A percentile compares a stretch with the other conserved stretches of the same genome.
phyloP scores from a whole-genome alignment of 306 rosid genomes.

The Cyclanthera cordifolia region DNA sequence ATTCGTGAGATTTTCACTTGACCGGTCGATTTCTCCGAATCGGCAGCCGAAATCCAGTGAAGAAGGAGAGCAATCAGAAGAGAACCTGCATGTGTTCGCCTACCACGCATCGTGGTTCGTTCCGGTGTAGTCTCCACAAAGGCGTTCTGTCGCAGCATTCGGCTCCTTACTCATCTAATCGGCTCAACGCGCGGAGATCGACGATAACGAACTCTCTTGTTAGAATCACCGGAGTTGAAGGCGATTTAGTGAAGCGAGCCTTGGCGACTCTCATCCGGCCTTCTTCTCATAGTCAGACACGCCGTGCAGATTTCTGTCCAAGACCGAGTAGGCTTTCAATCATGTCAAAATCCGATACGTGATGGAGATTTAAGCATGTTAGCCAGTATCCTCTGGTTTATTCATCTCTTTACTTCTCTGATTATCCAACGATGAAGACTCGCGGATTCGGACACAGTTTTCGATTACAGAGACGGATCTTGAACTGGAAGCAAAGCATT shows the following conservation, averaged over 20 bases:
- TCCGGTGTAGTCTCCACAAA: conserved; percentile 56
- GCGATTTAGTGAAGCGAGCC: conserved; percentile 34
- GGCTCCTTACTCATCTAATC: conserved; percentile 22
- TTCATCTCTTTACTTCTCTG: too few relatives aligned
- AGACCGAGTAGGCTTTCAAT: too few relatives aligned
- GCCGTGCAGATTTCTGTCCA: too few relatives aligned
- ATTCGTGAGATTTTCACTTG: conserved; percentile 22
- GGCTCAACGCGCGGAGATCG: conserved; percentile 34
- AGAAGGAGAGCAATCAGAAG: conserved; percentile 25
- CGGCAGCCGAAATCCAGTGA: conserved; percentile 7
- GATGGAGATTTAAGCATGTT: too few relatives aligned
- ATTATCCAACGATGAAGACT: not conserved
- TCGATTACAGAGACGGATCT: not conserved
- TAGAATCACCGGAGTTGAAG: conserved; percentile 50
- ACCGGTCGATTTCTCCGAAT: conserved; percentile 27
- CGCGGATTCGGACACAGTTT: conserved; percentile 4
- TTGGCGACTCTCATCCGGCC: conserved; percentile 38
- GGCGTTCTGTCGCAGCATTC: conserved; percentile 10
- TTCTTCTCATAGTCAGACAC: conserved; percentile 33
- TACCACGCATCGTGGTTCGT: conserved; percentile 59
- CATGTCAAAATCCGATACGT: too few relatives aligned
- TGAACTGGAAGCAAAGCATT: not conserved
- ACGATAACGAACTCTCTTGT: conserved; percentile 66
- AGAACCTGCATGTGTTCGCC: conserved; percentile 53
- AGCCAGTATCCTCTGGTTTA: too few relatives aligned